These are phyloP conservation scores for Uronychia binucleata DNA, from an alignment of 73 alveolate species.

Conservation along the genomic window DNA sequence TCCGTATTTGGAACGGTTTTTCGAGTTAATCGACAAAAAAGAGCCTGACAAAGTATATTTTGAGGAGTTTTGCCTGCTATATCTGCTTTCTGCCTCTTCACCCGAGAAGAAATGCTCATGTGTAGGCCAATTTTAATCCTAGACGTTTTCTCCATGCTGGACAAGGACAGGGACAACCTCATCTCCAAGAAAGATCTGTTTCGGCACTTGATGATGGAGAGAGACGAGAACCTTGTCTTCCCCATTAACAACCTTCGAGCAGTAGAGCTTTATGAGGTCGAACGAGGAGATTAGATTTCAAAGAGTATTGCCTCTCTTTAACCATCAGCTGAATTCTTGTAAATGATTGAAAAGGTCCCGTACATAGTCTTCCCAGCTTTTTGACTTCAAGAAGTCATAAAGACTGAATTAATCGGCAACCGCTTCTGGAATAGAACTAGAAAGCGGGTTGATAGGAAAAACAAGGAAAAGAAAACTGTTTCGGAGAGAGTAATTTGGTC, in stretches of 20 bases:
- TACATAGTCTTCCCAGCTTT: constrained; percentile 58
- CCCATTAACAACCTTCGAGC: constrained; percentile 60
- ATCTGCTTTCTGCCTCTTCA: constrained; percentile 55
- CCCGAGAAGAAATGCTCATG: constrained; percentile 60
- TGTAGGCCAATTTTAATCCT: not conserved
- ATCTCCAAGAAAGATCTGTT: constrained; percentile 65
- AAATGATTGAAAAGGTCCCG: constrained; percentile 39
- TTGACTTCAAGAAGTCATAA: constrained; percentile 40
- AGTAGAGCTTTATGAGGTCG: constrained; percentile 43
- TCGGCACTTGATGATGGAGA: constrained; percentile 40
- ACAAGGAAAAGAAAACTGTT: constrained; percentile 44
- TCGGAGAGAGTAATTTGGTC: too few species aligned
- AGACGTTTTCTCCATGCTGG: constrained; percentile 70
- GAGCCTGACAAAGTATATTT: constrained; percentile 42
- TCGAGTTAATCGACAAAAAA: constrained; percentile 58
- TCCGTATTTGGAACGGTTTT: constrained; percentile 67
- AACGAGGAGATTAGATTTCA: constrained; percentile 60
- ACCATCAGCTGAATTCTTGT: constrained; percentile 33
- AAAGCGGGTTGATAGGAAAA: constrained; percentile 45
- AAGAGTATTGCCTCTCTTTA: too few species aligned
- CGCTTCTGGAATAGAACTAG: constrained; percentile 49
- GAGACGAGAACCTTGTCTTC: constrained; percentile 26
- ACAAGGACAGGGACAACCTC: constrained; percentile 61
- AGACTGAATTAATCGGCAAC: constrained; percentile 48
- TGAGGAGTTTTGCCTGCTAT: constrained; percentile 61